Base-by-base conservation (phyloP, 2,329 filamentous ascomycete genomes). In the Colletotrichum sp. region DNA sequence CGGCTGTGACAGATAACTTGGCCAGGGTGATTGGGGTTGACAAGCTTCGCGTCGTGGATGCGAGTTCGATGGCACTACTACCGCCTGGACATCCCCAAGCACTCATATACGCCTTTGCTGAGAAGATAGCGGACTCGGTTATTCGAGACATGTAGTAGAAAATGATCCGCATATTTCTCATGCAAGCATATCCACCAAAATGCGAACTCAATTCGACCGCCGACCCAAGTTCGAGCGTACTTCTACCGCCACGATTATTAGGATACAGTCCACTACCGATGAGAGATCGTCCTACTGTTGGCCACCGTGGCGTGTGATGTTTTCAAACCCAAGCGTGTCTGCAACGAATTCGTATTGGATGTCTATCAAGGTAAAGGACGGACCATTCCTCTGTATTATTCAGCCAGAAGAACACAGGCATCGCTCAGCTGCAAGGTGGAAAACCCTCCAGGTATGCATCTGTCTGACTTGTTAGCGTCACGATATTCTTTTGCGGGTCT, bases 51-150 rank as follows among this genome's bases (percentile, higher is more conserved):
- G 58, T 61, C 28, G 58, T 61, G 58, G 58, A 61, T 32, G 58
- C 58, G 10, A 61, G 58, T 32, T 30, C 58, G 18, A 26, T 61
- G 26, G 58, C 79, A 3, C 43, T 79, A 16, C 62, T 78, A 8
- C 70, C 76, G 8, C 76, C 79, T 6, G 76, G 77, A 1, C 80
- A 81, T 52, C 79, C 80, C 3, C 64, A 76, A 65, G 74, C 68
- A 6, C 78, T 77, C 3, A 36, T 82, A 26, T 82, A 80, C 66
- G 79, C 77, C 8, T 61, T 82, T 26, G 80, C 79, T 12, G 80
- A 82, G 55, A 82, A 80, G 73, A 79, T 81, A 76, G 77, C 80
- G 32, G 56, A 79, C 34, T 28, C 72, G 26, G 70, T 80, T 69
- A 56, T 76, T 32, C 28, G 77, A 76, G 68, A 28, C 8, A 1